Percentiles rank a stretch among this genome's conserved stretches.
Evolutionary conservation across 1,139 yeast genomes (phyloP).

Genomic region (Kazachstania sp.): DNA sequence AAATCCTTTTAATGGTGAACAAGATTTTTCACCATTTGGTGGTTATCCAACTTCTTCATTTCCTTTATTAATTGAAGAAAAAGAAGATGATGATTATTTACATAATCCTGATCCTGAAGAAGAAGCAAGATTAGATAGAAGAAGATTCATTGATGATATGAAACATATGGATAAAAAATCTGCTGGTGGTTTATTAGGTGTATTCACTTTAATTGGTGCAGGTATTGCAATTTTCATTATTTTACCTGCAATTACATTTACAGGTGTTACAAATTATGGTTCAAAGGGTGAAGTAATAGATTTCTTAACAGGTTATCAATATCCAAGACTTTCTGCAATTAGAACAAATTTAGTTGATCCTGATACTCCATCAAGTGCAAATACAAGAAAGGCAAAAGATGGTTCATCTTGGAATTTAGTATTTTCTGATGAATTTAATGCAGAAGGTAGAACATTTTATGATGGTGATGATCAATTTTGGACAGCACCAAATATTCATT

Average conservation of each 20-base stretch:
- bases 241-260: slow-evolving; percentile 64
- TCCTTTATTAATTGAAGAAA: slow-evolving; percentile 79
- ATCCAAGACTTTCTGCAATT: slow-evolving; percentile 53
- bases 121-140: slow-evolving; percentile 70
- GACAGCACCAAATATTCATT: slow-evolving; percentile 65
- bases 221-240: slow-evolving; percentile 56
- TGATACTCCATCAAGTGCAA: slow-evolving; percentile 61
- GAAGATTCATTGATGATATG: slow-evolving; percentile 51
- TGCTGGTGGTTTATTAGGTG: slow-evolving; percentile 50
- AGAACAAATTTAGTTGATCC: slow-evolving; percentile 61
- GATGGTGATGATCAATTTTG: slow-evolving; percentile 81
- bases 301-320: slow-evolving; percentile 47
- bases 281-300: slow-evolving; percentile 29
- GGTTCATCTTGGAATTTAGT: slow-evolving; percentile 63
- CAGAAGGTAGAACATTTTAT: slow-evolving; percentile 74
- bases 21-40: slow-evolving; percentile 76
- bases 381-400: slow-evolving; percentile 37
- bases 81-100: slow-evolving; percentile 83
- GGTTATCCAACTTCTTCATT: slow-evolving; percentile 87
- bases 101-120: slow-evolving; percentile 90
- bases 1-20: slow-evolving; percentile 28
- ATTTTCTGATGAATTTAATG: slow-evolving; percentile 77
- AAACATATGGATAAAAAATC: slow-evolving; percentile 53
- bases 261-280: slow-evolving; percentile 46
- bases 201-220: slow-evolving; percentile 50